phyloP scores from a whole-genome alignment of 305 asterid genomes.

The Withania somnifera region DNA sequence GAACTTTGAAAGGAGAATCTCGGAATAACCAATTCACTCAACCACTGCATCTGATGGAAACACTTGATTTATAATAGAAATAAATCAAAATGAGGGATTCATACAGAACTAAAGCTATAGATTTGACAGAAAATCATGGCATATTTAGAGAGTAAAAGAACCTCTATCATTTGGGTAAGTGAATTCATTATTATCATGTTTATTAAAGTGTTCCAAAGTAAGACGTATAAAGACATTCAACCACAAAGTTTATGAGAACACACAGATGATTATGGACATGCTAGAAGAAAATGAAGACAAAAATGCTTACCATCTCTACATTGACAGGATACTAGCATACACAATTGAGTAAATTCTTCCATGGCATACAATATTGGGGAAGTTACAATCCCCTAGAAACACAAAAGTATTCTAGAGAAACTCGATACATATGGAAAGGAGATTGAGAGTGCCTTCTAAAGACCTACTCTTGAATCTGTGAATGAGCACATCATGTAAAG shows the following conservation, averaged over 20 bases:
- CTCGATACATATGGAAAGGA: not conserved
- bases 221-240: not conserved
- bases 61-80: not conserved
- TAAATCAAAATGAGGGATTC: not conserved
- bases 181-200: not conserved
- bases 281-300: not conserved
- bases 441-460: not conserved
- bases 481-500: not conserved
- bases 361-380: conserved; percentile 91
- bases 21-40: not conserved
- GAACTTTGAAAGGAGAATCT: not conserved
- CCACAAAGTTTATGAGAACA: not conserved
- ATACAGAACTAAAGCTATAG: not conserved
- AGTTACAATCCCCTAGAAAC: conserved; percentile 65
- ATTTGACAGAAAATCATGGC: not conserved
- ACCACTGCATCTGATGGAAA: not conserved
- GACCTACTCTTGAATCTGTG: not conserved
- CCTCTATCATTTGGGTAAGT: not conserved
- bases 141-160: not conserved
- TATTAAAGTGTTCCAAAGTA: not conserved
- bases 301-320: conserved; percentile 58
- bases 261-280: not conserved
- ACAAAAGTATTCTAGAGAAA: not conserved
- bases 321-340: conserved; percentile 48
- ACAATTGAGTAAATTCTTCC: conserved; percentile 84